These are phyloP conservation scores for Alternaria sp. DNA, from an alignment of 2,329 filamentous ascomycete genomes.

Conservation along the genomic window DNA sequence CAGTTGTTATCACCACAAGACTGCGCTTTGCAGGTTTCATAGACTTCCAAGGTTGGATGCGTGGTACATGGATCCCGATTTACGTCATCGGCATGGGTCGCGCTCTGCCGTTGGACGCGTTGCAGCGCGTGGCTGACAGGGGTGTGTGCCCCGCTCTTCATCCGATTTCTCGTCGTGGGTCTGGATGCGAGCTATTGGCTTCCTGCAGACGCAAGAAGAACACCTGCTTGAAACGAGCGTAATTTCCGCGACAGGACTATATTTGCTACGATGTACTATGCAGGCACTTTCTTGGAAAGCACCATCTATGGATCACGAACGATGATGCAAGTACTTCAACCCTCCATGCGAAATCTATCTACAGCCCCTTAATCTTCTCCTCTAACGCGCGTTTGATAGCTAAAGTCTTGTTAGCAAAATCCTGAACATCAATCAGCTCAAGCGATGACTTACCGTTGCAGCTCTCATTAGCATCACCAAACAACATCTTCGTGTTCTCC, in stretches of 20 bases:
- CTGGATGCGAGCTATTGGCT: background rate
- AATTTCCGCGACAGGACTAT: background rate
- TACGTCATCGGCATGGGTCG: constrained; percentile 27
- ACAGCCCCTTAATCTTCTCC: constrained; percentile 43
- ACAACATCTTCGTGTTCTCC: constrained; percentile 88
- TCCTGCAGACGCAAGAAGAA: background rate
- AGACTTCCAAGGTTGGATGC: constrained; percentile 3
- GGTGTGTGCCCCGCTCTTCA: constrained; percentile 3
- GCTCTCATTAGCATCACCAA: constrained; percentile 84
- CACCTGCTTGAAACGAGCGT: background rate
- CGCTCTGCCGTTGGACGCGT: background rate
- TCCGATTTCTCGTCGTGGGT: background rate
- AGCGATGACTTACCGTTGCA: constrained; percentile 66
- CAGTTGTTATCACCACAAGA: background rate
- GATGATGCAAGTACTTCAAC: background rate
- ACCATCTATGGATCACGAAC: background rate
- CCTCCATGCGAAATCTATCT: background rate
- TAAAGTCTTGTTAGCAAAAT: constrained; percentile 24
- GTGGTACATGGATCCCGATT: background rate
- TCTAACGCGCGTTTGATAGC: constrained; percentile 47
- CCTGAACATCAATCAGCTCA: background rate
- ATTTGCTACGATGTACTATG: background rate
- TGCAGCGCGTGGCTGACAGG: constrained; percentile 11
- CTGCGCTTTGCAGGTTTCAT: constrained; percentile 4
- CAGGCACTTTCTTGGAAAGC: background rate